phyloP scores from a whole-genome alignment of 176 grass and related monocot genomes.

The Otatea glauca region DNA sequence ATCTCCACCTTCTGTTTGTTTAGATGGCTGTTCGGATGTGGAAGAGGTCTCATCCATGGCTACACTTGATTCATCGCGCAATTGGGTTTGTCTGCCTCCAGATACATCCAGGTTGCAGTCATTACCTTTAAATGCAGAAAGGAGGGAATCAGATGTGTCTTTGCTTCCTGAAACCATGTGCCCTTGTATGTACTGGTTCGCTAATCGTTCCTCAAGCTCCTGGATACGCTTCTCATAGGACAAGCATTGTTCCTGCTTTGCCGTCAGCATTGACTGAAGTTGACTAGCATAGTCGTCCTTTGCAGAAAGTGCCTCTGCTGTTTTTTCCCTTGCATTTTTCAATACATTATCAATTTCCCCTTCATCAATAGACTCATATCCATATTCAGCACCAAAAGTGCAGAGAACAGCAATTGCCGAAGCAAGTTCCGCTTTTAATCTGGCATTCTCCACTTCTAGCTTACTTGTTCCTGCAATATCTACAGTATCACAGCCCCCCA shows the following conservation, averaged over 20 bases:
- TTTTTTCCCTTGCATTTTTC: conserved; percentile 70
- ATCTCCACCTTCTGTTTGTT: conserved; percentile 86
- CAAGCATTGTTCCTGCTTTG: conserved; percentile 66
- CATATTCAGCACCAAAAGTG: conserved; percentile 62
- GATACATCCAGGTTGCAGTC: conserved; percentile 56
- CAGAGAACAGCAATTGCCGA: conserved; percentile 82
- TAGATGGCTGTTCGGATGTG: conserved; percentile 71
- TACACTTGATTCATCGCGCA: conserved; percentile 59
- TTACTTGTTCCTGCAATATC: conserved; percentile 89
- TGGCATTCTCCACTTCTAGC: conserved; percentile 93
- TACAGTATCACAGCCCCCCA: conserved; percentile 61
- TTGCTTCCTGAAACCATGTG: conserved; percentile 67
- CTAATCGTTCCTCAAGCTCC: conserved; percentile 81
- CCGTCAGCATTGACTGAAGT: conserved; percentile 66
- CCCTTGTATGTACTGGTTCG: conserved; percentile 74
- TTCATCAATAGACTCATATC: conserved; percentile 71
- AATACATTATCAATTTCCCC: conserved; percentile 62
- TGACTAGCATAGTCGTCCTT: conserved; percentile 84
- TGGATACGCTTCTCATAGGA: conserved; percentile 89
- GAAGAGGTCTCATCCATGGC: conserved; percentile 90
- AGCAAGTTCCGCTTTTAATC: conserved; percentile 93
- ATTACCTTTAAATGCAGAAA: conserved; percentile 64
- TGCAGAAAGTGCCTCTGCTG: conserved; percentile 66
- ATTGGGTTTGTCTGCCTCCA: conserved; percentile 58
- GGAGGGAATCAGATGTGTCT: conserved; percentile 55